Percentiles rank a stretch among this genome's conserved stretches.
Conservation (phyloP, 495 filamentous ascomycete species). For the Penicillium chermesinum region DNA sequence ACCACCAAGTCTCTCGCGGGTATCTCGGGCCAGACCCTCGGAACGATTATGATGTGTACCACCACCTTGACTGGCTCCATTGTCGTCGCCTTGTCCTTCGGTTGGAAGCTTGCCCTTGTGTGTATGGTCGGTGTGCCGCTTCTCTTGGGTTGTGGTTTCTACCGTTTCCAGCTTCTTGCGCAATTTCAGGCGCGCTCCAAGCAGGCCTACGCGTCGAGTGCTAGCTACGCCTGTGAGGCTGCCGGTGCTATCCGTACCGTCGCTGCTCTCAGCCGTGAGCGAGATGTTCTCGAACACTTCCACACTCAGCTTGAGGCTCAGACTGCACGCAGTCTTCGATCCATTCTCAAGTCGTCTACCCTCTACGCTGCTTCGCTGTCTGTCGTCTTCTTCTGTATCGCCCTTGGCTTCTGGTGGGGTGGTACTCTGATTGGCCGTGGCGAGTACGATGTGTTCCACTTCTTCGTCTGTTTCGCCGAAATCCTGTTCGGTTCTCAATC, state of each 20-base stretch:
- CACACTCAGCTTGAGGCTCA: constrained; percentile 61
- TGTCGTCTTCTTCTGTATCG: constrained; percentile 74
- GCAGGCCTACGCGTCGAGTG: constrained; percentile 65
- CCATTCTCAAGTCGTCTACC: constrained; percentile 60
- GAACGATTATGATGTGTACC: constrained; percentile 68
- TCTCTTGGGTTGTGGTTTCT: constrained; percentile 73
- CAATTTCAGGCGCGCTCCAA: constrained; percentile 68
- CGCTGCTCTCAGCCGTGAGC: constrained; percentile 79
- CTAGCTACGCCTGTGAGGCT: constrained; percentile 84
- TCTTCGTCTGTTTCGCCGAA: constrained; percentile 78
- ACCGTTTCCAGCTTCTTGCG: constrained; percentile 78
- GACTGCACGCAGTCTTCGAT: constrained; percentile 54
- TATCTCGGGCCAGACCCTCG: constrained; percentile 74
- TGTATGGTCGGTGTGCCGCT: constrained; percentile 74
- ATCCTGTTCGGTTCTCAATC: constrained; percentile 81
- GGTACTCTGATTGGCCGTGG: constrained; percentile 66
- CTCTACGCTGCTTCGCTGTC: constrained; percentile 79
- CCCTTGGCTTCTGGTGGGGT: constrained; percentile 94
- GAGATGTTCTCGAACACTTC: constrained; percentile 72
- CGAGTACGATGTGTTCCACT: constrained; percentile 71
- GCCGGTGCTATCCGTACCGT: constrained; percentile 89
- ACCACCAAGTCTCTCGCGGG: constrained; percentile 82
- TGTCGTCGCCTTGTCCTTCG: constrained; percentile 61
- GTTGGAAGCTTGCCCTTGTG: constrained; percentile 89
- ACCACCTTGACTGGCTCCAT: constrained; percentile 70